Conservation (phyloP, 129 eudicot genomes). For the Flaveria brownii region DNA sequence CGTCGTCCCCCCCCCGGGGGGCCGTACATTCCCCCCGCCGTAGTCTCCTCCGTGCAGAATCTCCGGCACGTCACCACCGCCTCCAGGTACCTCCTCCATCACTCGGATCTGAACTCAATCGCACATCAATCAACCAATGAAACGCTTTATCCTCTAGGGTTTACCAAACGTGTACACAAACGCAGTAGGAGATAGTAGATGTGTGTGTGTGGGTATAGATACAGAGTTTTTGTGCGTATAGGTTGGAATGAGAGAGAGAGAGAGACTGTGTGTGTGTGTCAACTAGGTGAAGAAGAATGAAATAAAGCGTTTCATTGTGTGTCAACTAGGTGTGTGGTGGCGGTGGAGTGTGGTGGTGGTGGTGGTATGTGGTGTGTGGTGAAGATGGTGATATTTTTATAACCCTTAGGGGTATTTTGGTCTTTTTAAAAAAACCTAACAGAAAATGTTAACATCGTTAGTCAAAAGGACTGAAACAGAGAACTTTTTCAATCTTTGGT, state of each 20-base stretch:
- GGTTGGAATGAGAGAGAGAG: conserved; percentile 25
- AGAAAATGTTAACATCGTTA: too few relatives aligned
- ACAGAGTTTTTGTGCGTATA: conserved; percentile 9
- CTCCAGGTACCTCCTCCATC: conserved; percentile 68
- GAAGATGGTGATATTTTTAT: too few relatives aligned
- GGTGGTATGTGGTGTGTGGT: too few relatives aligned
- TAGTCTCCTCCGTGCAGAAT: conserved; percentile 37
- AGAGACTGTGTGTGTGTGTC: conserved; percentile 12
- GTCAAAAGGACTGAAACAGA: too few relatives aligned
- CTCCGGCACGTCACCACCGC: conserved; percentile 47
- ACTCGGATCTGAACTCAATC: conserved; percentile 54
- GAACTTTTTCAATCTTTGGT: too few relatives aligned
- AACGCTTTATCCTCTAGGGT: conserved; percentile 32
- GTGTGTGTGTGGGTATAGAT: conserved; percentile 7
- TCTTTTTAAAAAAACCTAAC: too few relatives aligned
- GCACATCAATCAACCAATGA: conserved; percentile 44
- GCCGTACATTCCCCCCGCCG: conserved; percentile 51
- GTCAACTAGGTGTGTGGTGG: too few relatives aligned
- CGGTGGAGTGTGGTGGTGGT: too few relatives aligned
- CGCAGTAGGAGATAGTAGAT: conserved; percentile 13
- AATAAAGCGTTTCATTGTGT: too few relatives aligned
- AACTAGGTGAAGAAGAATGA: not conserved
- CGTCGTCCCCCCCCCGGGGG: conserved; percentile 33
- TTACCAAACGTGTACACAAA: conserved; percentile 17
- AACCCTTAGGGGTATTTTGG: too few relatives aligned